phyloP scores from a whole-genome alignment of 2,329 filamentous ascomycete species.

The Paraphaeosphaeria minitans region DNA sequence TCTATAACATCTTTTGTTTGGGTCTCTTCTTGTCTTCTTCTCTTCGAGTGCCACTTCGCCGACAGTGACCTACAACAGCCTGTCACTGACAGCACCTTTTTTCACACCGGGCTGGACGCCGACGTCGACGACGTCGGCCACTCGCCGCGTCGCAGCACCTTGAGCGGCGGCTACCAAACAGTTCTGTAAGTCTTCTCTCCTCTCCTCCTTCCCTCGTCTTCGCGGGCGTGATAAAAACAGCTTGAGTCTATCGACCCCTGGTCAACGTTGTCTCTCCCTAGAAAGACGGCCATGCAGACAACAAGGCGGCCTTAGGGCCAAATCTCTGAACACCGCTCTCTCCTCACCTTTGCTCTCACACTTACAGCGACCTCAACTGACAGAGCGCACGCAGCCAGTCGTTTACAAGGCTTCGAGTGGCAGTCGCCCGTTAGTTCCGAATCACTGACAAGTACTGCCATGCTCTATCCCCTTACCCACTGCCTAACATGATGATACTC shows the following conservation, averaged over 20 bases:
- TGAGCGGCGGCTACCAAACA: not conserved
- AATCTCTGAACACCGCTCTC: not conserved
- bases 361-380: not conserved
- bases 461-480: too few species aligned
- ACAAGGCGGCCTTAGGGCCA: not conserved
- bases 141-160: not conserved
- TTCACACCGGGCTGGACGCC: not conserved
- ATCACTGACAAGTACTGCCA: not conserved
- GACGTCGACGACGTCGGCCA: not conserved
- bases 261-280: not conserved
- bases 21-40: not conserved
- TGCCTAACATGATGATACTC: not conserved
- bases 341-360: not conserved
- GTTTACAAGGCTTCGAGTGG: too few species aligned
- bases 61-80: not conserved
- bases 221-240: not conserved
- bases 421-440: not conserved
- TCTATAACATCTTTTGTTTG: not conserved
- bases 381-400: not conserved
- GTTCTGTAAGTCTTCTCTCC: not conserved
- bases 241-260: not conserved
- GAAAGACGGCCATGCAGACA: not conserved
- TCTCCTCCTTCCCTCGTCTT: not conserved
- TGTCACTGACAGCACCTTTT: not conserved
- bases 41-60: too few species aligned